Conservation (phyloP, 176 grass and related monocot genomes). For the Saccharum spontaneum region DNA sequence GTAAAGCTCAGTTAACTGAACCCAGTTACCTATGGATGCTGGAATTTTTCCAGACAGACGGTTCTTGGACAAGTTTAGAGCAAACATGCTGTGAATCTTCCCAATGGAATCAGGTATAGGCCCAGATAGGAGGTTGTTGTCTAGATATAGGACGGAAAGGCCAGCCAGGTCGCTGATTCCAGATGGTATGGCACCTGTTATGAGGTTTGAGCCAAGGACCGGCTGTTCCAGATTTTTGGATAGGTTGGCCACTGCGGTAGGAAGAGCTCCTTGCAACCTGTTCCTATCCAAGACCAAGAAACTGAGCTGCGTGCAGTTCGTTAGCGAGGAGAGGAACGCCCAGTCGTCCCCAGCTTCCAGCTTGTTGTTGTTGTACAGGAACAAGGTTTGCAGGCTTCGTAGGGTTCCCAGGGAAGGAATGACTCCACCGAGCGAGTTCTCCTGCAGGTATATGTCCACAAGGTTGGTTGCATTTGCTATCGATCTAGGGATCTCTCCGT, state of each 20-base stretch:
- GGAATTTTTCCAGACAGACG: not conserved
- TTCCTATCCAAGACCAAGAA: conserved; percentile 12
- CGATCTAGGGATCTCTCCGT: conserved; percentile 43
- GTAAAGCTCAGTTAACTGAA: conserved; percentile 25
- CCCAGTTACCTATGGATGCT: conserved; percentile 24
- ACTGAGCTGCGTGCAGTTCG: conserved; percentile 14
- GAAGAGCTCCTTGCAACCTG: conserved; percentile 19
- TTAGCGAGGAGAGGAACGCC: conserved; percentile 33
- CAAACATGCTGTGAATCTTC: not conserved
- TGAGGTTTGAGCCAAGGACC: not conserved
- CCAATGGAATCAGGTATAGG: not conserved
- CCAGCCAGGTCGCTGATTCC: not conserved
- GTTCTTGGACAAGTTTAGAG: not conserved
- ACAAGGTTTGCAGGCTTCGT: not conserved
- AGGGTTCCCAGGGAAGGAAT: not conserved
- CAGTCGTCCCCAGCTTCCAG: conserved; percentile 17
- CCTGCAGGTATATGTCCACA: no score
- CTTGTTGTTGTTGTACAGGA: not conserved
- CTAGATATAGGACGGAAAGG: not conserved
- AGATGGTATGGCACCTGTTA: not conserved
- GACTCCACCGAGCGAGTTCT: conserved; percentile 30
- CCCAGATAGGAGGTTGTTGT: not conserved
- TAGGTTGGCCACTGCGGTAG: conserved; percentile 13
- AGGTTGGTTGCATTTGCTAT: conserved; percentile 33
- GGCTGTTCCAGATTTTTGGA: not conserved